Percentiles rank a stretch among this genome's conserved stretches.
Conservation (phyloP, 768 basidiomycete genomes). For the Agrocybe chaxingu region DNA sequence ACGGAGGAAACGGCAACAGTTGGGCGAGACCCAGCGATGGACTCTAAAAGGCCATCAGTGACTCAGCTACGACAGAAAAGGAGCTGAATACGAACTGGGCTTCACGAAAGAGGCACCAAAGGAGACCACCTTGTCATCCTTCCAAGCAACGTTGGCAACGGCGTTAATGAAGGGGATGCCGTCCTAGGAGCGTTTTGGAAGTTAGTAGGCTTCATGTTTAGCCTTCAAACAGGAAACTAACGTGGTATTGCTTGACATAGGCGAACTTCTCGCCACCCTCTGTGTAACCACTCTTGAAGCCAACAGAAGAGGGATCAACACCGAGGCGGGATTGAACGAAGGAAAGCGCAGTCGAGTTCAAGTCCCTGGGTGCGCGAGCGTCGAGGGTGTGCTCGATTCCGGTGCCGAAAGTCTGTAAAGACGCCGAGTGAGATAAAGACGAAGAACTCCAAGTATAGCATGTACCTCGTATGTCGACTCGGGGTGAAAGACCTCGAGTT, state of each 20-base stretch:
- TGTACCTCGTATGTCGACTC: conserved; percentile 21
- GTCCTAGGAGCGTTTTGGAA: conserved; percentile 2
- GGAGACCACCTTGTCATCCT: conserved; percentile 24
- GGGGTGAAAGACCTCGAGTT: conserved; percentile 24
- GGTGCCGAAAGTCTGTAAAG: conserved; percentile 23
- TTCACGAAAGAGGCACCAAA: conserved; percentile 29
- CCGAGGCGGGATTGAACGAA: conserved; percentile 22
- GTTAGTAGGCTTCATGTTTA: not conserved
- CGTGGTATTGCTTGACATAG: conserved; percentile 16
- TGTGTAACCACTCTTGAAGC: conserved; percentile 13
- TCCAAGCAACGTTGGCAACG: conserved; percentile 33
- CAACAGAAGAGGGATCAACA: conserved; percentile 12
- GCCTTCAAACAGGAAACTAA: not conserved
- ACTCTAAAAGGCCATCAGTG: conserved; percentile 26
- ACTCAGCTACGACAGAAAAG: conserved; percentile 18
- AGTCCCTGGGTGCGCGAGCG: conserved; percentile 11
- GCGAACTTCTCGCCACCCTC: conserved; percentile 12
- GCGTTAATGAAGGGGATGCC: conserved; percentile 18
- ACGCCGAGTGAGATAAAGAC: not conserved
- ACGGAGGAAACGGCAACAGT: conserved; percentile 25
- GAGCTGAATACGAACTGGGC: conserved; percentile 15
- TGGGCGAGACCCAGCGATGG: conserved; percentile 22
- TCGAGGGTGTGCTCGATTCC: conserved; percentile 17
- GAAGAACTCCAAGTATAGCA: not conserved
- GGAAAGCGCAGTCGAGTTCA: conserved; percentile 17